These are phyloP conservation scores for Echium plantagineum DNA, from an alignment of 257 asterid genomes.

Conservation along the genomic window DNA sequence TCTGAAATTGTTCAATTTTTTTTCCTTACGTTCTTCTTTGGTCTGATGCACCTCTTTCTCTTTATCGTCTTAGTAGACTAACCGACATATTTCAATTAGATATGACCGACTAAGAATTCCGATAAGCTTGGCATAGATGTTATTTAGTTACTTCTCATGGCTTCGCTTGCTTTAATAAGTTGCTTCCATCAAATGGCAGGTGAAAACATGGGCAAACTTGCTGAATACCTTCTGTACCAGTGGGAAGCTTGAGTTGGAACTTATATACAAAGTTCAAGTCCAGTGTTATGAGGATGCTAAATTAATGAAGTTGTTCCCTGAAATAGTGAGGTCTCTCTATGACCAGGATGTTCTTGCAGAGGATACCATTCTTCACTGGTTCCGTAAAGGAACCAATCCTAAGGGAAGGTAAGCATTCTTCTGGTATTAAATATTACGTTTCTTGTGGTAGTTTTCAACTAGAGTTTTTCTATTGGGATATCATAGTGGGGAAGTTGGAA, in stretches of 20 bases:
- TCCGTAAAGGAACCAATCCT: conserved; percentile 75
- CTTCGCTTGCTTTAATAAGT: background rate
- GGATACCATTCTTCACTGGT: conserved; percentile 95
- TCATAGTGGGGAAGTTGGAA: too few species aligned
- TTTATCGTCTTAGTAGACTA: too few species aligned
- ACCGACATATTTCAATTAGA: too few species aligned
- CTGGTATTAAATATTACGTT: too few species aligned
- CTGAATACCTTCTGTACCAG: conserved; percentile 76
- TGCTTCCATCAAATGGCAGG: conserved; percentile 26
- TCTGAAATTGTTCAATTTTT: background rate
- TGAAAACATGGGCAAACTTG: conserved; percentile 77
- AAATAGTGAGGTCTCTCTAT: conserved; percentile 79
- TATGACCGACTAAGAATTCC: too few species aligned
- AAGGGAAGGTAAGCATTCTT: conserved; percentile 67
- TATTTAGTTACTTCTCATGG: too few species aligned
- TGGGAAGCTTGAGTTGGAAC: conserved; percentile 88
- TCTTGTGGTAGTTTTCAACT: too few species aligned
- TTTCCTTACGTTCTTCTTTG: too few species aligned
- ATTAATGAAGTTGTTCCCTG: conserved; percentile 92
- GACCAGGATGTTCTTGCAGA: conserved; percentile 96
- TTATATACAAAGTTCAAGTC: conserved; percentile 82
- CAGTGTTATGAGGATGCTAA: conserved; percentile 98
- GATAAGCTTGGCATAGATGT: too few species aligned
- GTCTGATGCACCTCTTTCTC: too few species aligned
- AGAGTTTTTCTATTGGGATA: too few species aligned